phyloP scores from a whole-genome alignment of 164 flowering plant genomes.

The Santalum album region DNA sequence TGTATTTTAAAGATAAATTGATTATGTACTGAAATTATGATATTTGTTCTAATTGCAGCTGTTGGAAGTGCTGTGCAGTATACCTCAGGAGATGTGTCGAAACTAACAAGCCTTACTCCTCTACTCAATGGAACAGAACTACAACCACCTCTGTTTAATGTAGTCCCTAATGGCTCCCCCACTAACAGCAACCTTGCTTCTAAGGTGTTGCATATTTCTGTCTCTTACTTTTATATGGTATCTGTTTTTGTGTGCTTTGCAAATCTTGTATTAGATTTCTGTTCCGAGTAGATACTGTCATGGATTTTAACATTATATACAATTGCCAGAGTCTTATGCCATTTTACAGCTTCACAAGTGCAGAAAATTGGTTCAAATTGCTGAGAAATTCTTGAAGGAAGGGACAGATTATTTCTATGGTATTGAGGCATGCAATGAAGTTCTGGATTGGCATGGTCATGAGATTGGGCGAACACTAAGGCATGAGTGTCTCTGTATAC shows the following conservation, averaged over 20 bases:
- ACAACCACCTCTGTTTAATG: slow-evolving; percentile 15
- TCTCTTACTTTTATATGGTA: neutral
- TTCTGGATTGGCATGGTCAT: slow-evolving; percentile 54
- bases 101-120: slow-evolving; percentile 39
- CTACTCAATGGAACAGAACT: slow-evolving; percentile 26
- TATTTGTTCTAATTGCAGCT: slow-evolving; percentile 28
- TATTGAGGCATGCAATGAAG: slow-evolving; percentile 86
- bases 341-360: slow-evolving; percentile 53
- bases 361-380: slow-evolving; percentile 53
- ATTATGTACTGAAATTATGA: neutral
- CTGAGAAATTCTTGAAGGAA: slow-evolving; percentile 48
- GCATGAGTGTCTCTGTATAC: slow-evolving; percentile 67
- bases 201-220: too few relatives aligned
- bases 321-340: slow-evolving; percentile 11
- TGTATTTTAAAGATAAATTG: neutral
- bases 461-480: slow-evolving; percentile 40
- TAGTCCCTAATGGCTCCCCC: slow-evolving; percentile 17
- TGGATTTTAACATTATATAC: neutral
- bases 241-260: neutral
- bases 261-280: neutral
- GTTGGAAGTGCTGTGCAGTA: slow-evolving; percentile 39
- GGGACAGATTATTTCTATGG: slow-evolving; percentile 45
- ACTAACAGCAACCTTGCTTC: slow-evolving; percentile 17
- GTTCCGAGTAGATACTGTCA: too few relatives aligned
- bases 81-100: slow-evolving; percentile 51